Evolutionary conservation across 2,329 filamentous ascomycete genomes (phyloP).

Genomic region (Xylaria sp.): DNA sequence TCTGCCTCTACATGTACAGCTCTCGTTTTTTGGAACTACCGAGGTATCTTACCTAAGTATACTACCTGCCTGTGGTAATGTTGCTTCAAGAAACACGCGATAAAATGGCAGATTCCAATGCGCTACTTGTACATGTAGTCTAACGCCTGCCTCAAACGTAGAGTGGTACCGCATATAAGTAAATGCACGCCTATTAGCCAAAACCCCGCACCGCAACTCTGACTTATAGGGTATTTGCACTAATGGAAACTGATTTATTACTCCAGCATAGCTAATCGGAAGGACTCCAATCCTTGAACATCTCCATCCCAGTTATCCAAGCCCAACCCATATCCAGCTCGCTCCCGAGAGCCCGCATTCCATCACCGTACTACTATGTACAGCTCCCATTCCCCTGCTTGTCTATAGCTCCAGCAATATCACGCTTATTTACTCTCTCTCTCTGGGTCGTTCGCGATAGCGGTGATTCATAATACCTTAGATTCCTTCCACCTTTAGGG

Average conservation of each 20-base stretch:
- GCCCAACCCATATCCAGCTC: constrained; percentile 12
- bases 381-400: neutral
- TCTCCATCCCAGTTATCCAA: neutral
- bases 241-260: constrained; percentile 11
- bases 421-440: neutral
- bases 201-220: constrained; percentile 4
- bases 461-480: neutral
- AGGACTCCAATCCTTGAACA: constrained; percentile 25
- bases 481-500: constrained; percentile 13
- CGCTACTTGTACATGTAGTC: too few species aligned
- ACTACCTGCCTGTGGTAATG: too few species aligned
- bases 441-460: neutral
- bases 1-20: neutral
- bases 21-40: neutral
- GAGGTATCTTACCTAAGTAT: neutral
- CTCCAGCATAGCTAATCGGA: constrained; percentile 29
- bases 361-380: constrained; percentile 6
- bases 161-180: neutral
- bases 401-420: neutral
- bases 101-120: too few species aligned
- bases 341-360: constrained; percentile 5
- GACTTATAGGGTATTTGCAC: constrained; percentile 25
- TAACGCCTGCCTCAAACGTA: neutral
- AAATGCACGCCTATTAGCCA: constrained; percentile 11
- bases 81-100: too few species aligned